Percentiles rank a stretch among this genome's conserved stretches.
Conservation (phyloP, 306 rosid species). For the Prunus davidiana region DNA sequence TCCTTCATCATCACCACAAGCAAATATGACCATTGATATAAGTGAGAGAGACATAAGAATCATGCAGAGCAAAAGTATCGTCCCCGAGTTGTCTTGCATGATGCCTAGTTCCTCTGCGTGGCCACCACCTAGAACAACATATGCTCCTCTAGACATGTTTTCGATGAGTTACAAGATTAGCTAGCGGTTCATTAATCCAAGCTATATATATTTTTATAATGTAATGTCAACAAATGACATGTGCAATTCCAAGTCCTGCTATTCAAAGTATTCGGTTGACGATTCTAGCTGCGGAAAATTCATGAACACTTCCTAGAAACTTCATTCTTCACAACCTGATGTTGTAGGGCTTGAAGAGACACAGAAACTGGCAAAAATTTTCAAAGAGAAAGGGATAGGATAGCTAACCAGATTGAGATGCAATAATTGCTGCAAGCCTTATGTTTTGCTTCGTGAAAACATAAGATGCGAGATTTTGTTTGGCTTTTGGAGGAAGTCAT, state of each 20-base stretch:
- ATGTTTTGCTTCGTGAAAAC: too few species aligned
- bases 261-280: neutral
- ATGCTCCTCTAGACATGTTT: neutral
- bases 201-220: neutral
- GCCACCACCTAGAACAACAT: neutral
- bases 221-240: neutral
- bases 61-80: conserved; percentile 21
- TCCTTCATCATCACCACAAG: conserved; percentile 21
- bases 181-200: neutral
- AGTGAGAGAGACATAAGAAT: conserved; percentile 28
- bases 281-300: too few species aligned
- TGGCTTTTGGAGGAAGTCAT: too few species aligned
- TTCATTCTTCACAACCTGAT: too few species aligned
- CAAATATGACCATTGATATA: conserved; percentile 36
- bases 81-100: neutral
- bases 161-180: neutral
- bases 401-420: too few species aligned
- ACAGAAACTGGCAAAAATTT: too few species aligned
- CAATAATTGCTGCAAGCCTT: too few species aligned
- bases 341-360: too few species aligned
- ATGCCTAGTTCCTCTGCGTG: neutral
- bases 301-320: too few species aligned
- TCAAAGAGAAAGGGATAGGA: too few species aligned
- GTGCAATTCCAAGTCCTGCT: neutral
- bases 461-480: too few species aligned